Conservation (phyloP, 129 eudicot species). For the Centaurea solstitialis region DNA sequence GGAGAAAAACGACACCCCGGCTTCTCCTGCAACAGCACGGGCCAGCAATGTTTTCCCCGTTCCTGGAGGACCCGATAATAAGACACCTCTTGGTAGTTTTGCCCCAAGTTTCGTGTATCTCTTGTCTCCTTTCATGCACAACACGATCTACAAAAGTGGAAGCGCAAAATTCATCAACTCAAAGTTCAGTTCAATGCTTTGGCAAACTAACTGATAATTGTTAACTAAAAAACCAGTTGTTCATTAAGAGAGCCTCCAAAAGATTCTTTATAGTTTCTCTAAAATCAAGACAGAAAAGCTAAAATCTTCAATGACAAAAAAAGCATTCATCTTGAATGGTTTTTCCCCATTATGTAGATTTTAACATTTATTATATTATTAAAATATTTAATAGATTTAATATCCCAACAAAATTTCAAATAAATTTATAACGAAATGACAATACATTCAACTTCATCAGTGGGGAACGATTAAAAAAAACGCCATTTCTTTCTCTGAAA, state of each 20-base stretch:
- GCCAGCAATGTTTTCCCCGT: slow-evolving; percentile 49
- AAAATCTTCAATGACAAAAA: not conserved
- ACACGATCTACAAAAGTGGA: slow-evolving; percentile 26
- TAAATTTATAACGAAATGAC: not conserved
- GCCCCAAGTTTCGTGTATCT: slow-evolving; percentile 39
- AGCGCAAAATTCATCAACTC: not conserved
- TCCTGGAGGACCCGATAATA: slow-evolving; percentile 44
- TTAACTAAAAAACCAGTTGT: no score
- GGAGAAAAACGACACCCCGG: slow-evolving; percentile 42
- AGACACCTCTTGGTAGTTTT: slow-evolving; percentile 38
- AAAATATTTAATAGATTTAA: not conserved
- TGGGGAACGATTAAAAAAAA: not conserved
- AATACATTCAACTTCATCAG: not conserved
- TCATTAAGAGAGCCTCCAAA: no score
- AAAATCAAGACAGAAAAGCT: not conserved
- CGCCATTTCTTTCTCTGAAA: not conserved
- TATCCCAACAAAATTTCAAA: not conserved
- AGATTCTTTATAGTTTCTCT: not conserved
- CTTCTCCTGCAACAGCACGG: slow-evolving; percentile 49
- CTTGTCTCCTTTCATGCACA: slow-evolving; percentile 45
- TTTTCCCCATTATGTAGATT: not conserved
- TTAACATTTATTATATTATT: not conserved
- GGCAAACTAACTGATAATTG: not conserved
- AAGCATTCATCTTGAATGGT: not conserved
- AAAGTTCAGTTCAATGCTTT: not conserved